Conservation (phyloP, 2,329 filamentous ascomycete species). For the Fusarium sp. region DNA sequence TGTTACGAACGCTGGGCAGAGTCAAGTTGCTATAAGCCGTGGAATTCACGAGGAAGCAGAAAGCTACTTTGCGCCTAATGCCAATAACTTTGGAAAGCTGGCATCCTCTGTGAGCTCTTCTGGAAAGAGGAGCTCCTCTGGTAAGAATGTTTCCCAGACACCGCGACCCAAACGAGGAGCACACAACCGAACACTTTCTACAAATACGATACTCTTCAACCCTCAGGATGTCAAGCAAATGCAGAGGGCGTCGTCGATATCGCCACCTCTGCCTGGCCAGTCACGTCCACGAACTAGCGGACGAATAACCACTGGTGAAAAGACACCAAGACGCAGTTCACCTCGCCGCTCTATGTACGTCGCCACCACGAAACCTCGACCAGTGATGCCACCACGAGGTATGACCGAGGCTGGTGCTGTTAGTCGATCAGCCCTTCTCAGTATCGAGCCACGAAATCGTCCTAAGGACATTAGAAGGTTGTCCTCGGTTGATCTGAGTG, state of each 20-base stretch:
- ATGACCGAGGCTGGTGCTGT: slow-evolving; percentile 49
- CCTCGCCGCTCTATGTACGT: slow-evolving; percentile 57
- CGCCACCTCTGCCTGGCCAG: slow-evolving; percentile 47
- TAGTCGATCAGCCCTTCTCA: slow-evolving; percentile 58
- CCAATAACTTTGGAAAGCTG: slow-evolving; percentile 52
- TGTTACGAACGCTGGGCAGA: slow-evolving; percentile 53
- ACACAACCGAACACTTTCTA: slow-evolving; percentile 80
- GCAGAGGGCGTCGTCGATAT: slow-evolving; percentile 55
- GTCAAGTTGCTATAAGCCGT: slow-evolving; percentile 40
- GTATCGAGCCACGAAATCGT: slow-evolving; percentile 57
- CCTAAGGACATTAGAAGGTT: slow-evolving; percentile 53
- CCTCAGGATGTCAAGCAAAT: slow-evolving; percentile 61
- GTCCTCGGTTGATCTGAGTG: slow-evolving; percentile 76
- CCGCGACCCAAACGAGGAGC: slow-evolving; percentile 51
- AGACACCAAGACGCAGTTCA: slow-evolving; percentile 57
- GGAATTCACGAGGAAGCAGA: slow-evolving; percentile 48
- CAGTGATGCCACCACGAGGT: slow-evolving; percentile 59
- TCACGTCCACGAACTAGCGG: slow-evolving; percentile 52
- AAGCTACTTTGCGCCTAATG: slow-evolving; percentile 65
- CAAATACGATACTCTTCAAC: slow-evolving; percentile 85
- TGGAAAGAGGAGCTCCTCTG: slow-evolving; percentile 43
- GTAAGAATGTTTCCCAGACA: slow-evolving; percentile 44
- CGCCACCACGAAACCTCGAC: slow-evolving; percentile 63
- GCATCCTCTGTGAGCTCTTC: slow-evolving; percentile 49
- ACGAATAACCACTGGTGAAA: slow-evolving; percentile 44